A percentile compares a stretch with the other conserved stretches of the same genome.
phyloP scores from a whole-genome alignment of 192 early-diverging fungal species.

The Ramicandelaber brevisporus region DNA sequence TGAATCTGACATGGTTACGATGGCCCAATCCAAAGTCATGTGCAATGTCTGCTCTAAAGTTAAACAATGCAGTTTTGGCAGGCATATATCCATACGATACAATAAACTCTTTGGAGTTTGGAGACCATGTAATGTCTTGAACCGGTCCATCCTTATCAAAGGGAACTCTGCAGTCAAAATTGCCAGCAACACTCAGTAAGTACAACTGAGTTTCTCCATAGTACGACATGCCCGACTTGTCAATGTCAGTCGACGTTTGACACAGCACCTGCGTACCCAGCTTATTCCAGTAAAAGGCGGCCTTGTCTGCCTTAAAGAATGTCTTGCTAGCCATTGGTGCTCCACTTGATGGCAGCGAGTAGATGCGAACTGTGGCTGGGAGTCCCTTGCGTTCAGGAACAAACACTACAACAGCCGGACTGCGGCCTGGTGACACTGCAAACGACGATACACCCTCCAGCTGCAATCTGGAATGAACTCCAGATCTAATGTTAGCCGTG shows the following conservation, averaged over 20 bases:
- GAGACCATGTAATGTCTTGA: constrained; percentile 88
- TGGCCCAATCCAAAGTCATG: constrained; percentile 66
- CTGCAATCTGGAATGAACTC: constrained; percentile 24
- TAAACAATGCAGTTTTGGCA: constrained; percentile 76
- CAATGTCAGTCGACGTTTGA: constrained; percentile 83
- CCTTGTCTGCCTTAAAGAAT: constrained; percentile 86
- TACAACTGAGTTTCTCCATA: constrained; percentile 93
- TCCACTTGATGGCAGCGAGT: constrained; percentile 45
- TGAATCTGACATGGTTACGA: constrained; percentile 75
- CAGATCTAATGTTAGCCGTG: constrained; percentile 27
- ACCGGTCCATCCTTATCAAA: constrained; percentile 71
- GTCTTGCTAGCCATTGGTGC: constrained; percentile 60
- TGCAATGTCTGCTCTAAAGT: constrained; percentile 60
- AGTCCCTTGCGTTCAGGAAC: constrained; percentile 58
- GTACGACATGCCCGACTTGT: constrained; percentile 84
- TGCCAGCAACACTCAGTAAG: constrained; percentile 69
- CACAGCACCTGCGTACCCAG: constrained; percentile 70
- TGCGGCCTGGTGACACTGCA: constrained; percentile 68
- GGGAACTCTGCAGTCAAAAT: constrained; percentile 74
- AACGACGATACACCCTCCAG: constrained; percentile 60
- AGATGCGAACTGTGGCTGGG: constrained; percentile 75
- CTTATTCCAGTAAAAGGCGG: constrained; percentile 83
- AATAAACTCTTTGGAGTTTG: constrained; percentile 90
- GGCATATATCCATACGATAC: constrained; percentile 91
- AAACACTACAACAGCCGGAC: constrained; percentile 67